Evolutionary conservation across 2,329 filamentous ascomycete species (phyloP).

Genomic region (Fulvia fulva): DNA sequence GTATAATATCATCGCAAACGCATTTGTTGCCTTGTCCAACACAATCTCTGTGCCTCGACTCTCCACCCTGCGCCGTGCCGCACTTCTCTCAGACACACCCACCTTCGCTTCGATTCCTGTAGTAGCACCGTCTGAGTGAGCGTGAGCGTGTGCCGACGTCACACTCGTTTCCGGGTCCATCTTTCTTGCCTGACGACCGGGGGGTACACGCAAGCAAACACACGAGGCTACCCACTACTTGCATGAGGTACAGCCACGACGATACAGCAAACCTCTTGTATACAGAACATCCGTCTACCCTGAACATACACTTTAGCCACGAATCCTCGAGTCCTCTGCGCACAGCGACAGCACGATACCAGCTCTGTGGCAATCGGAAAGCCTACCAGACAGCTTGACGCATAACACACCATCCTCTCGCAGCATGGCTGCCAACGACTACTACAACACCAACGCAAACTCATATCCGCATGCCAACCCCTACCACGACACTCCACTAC

Average conservation of each 20-base stretch:
- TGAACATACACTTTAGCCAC: background rate
- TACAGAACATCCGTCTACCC: background rate
- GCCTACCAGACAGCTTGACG: background rate
- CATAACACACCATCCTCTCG: background rate
- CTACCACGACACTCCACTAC: conserved; percentile 40
- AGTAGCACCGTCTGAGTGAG: background rate
- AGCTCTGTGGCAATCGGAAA: background rate
- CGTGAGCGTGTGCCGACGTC: background rate
- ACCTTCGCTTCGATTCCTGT: background rate
- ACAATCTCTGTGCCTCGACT: background rate
- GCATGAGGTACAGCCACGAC: background rate
- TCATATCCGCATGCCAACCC: conserved; percentile 33
- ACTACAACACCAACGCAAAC: conserved; percentile 45
- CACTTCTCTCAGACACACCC: background rate
- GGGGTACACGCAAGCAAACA: background rate
- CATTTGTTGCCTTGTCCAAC: background rate
- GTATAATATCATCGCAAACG: background rate
- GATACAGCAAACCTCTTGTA: background rate
- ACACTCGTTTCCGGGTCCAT: background rate
- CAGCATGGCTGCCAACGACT: conserved; percentile 42
- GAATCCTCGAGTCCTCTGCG: background rate
- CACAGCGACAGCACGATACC: background rate
- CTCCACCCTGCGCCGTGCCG: background rate
- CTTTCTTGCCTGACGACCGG: background rate
- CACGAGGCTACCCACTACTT: background rate